Conservation (phyloP, 768 basidiomycete genomes). For the Tricholoma terreum region DNA sequence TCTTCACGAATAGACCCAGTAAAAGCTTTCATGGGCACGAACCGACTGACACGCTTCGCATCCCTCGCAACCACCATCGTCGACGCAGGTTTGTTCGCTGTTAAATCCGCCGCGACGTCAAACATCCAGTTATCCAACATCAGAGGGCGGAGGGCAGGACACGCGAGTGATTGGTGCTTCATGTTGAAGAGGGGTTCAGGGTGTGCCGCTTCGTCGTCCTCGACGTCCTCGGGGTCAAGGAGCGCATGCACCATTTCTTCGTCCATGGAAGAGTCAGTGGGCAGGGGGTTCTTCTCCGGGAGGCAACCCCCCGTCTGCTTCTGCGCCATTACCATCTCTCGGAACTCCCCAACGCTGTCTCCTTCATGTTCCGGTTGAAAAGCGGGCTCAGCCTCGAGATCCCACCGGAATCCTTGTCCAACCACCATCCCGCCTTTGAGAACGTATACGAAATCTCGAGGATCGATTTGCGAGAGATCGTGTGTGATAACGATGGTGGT, state of each 20-base stretch:
- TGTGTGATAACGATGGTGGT: conserved; percentile 96
- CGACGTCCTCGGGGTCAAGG: conserved; percentile 38
- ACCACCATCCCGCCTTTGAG: conserved; percentile 76
- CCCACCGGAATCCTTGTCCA: conserved; percentile 83
- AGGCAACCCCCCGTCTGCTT: conserved; percentile 49
- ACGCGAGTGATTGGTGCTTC: conserved; percentile 37
- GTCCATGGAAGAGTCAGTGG: conserved; percentile 35
- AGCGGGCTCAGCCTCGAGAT: conserved; percentile 54
- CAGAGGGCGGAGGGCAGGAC: conserved; percentile 42
- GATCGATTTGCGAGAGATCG: conserved; percentile 79
- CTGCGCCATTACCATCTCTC: conserved; percentile 61
- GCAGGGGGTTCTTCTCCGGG: conserved; percentile 35
- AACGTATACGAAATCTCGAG: conserved; percentile 87
- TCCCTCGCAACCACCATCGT: conserved; percentile 22
- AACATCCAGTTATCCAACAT: conserved; percentile 82
- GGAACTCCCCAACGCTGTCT: conserved; percentile 56
- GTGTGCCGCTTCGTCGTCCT: conserved; percentile 28
- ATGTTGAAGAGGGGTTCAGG: conserved; percentile 24
- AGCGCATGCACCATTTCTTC: conserved; percentile 47
- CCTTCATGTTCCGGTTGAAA: background rate
- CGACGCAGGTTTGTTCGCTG: conserved; percentile 19
- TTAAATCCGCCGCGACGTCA: conserved; percentile 72
- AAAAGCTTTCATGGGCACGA: conserved; percentile 33
- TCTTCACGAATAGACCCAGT: conserved; percentile 3
- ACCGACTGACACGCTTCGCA: conserved; percentile 29